Evolutionary conservation across 768 basidiomycete genomes (phyloP).

Genomic region (Tylopilus intermedius): DNA sequence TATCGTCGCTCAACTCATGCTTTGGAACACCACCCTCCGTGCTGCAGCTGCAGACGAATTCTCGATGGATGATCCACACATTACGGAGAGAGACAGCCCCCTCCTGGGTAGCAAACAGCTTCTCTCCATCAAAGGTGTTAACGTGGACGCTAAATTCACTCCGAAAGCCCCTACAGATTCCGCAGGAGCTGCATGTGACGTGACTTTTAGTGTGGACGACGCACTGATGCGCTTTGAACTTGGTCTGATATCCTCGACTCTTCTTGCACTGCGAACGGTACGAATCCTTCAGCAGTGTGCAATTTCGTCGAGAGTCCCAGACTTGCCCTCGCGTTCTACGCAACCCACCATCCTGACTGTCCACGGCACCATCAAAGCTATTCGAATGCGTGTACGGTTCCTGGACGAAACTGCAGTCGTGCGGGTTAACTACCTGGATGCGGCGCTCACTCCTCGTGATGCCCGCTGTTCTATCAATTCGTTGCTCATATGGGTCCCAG

Average conservation of each 20-base stretch:
- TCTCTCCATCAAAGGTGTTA: slow-evolving; percentile 36
- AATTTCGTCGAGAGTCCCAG: slow-evolving; percentile 13
- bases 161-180: slow-evolving; percentile 2
- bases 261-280: slow-evolving; percentile 58
- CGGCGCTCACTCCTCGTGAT: slow-evolving; percentile 14
- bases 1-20: slow-evolving; percentile 39
- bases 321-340: slow-evolving; percentile 16
- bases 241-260: slow-evolving; percentile 62
- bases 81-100: slow-evolving; percentile 50
- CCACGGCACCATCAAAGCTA: slow-evolving; percentile 34
- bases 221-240: slow-evolving; percentile 52
- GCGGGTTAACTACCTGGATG: slow-evolving; percentile 29
- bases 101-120: slow-evolving; percentile 38
- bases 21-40: slow-evolving; percentile 50
- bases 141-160: slow-evolving; percentile 26
- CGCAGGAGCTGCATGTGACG: slow-evolving; percentile 31
- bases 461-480: slow-evolving; percentile 37
- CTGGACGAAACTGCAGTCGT: slow-evolving; percentile 45
- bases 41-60: slow-evolving; percentile 63
- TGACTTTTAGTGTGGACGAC: slow-evolving; percentile 48
- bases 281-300: slow-evolving; percentile 33
- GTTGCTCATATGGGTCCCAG: slow-evolving; percentile 54
- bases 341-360: slow-evolving; percentile 21
- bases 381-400: slow-evolving; percentile 47
- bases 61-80: slow-evolving; percentile 61